Base-by-base conservation (phyloP, 2,329 filamentous ascomycete species). In the Phyllosticta citrichinensis region DNA sequence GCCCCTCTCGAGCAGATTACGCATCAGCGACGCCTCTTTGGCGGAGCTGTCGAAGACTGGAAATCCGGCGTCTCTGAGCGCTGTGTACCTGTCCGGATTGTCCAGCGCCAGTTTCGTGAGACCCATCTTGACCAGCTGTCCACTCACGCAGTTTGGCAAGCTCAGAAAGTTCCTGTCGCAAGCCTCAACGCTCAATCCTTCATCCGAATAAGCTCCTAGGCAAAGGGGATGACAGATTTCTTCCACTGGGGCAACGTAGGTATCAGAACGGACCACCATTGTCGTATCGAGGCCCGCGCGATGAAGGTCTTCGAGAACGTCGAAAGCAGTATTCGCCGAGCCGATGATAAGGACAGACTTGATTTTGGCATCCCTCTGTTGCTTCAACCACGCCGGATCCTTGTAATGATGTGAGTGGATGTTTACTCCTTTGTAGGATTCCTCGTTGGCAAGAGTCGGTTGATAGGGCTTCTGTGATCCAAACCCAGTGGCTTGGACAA, bases 251-350 rank as follows among this genome's bases (percentile, higher is more conserved):
- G 72, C 62, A 24, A 73, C 68, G 70, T 69, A 75, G 40, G 78
- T 80, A 8, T 68, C 70, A 54, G 68, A 71, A 30, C 78, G 73
- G 63, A 80, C 78, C 1, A 80, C 67, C 65, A 80, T 77, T 11
- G 77, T 80, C 17, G 75, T 71, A 27, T 73, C 69, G 61, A 75
- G 64, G 8, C 73, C 73, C 6, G 74, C 74, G 22, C 75, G 70
- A 53, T 73, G 70, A 71, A 78, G 79, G 65, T 80, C 76, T 66
- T 79, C 74, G 4, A 77, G 76, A 27, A 80, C 72, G 64, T 80
- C 78, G 66, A 80, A 77, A 55, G 74, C 77, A 0, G 77, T 79
- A 63, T 80, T 80, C 56, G 75, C 79, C 20, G 74, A 75, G 24
- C 79, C 78, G 17, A 81, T 69, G 0, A 80, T 73, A 30, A 80